A percentile compares a stretch with the other conserved stretches of the same genome.
Conservation (phyloP, 23 red algal genomes). For the Pyropia yezoensis region DNA sequence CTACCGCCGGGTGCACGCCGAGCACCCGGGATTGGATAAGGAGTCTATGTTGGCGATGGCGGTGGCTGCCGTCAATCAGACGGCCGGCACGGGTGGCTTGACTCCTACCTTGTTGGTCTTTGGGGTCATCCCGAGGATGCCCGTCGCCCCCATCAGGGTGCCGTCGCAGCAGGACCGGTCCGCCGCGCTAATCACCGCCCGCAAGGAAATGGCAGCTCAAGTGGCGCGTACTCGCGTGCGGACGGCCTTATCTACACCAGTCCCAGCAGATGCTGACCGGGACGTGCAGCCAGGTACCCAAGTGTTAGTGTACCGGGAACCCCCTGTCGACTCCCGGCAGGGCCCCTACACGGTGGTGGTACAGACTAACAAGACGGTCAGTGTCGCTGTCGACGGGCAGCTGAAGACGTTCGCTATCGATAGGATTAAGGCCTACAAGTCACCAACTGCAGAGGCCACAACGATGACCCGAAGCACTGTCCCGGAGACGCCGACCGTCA, state of each 20-base stretch:
- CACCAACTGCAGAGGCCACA: too few species aligned
- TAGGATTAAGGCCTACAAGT: constrained; percentile 8
- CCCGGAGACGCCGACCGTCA: too few species aligned
- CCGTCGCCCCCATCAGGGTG: not conserved
- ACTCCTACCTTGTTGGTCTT: constrained; percentile 16
- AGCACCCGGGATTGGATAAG: not conserved
- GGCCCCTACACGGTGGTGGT: constrained; percentile 5
- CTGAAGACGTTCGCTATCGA: not conserved
- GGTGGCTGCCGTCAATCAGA: constrained; percentile 3
- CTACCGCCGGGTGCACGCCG: not conserved
- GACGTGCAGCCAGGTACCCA: not conserved
- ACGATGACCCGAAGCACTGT: too few species aligned
- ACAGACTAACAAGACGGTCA: not conserved
- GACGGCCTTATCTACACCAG: constrained; percentile 1
- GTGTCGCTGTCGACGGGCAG: not conserved
- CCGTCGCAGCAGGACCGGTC: not conserved
- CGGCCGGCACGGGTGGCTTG: constrained; percentile 4
- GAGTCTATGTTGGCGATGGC: not conserved
- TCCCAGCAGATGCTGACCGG: constrained; percentile 6
- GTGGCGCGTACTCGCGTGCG: not conserved
- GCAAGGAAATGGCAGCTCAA: constrained; percentile 11
- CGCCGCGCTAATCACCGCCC: constrained; percentile 4
- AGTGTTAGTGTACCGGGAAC: constrained; percentile 6
- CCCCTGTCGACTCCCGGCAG: not conserved
- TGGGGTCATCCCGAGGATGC: constrained; percentile 10